Percentiles rank a stretch among this genome's conserved stretches.
These are phyloP conservation scores for Psophocarpus tetragonolobus DNA, from an alignment of 306 rosid genomes.

Conservation along the genomic window DNA sequence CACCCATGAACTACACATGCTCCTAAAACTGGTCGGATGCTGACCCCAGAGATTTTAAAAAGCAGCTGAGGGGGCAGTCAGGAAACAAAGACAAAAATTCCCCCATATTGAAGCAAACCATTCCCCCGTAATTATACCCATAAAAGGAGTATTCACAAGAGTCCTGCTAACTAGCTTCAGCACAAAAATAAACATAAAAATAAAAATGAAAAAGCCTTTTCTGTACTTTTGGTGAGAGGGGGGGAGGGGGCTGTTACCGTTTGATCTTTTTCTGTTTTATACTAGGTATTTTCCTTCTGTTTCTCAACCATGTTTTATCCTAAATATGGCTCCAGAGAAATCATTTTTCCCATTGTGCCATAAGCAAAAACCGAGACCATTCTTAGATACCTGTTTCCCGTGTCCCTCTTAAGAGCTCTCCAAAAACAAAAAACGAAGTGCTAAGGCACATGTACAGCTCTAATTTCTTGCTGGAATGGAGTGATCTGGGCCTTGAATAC, in stretches of 20 bases:
- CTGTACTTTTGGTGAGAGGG: conserved; percentile 6
- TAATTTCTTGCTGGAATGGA: conserved; percentile 57
- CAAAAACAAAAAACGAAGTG: conserved; percentile 25
- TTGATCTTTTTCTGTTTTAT: conserved; percentile 27
- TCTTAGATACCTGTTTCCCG: conserved; percentile 30
- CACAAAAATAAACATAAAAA: conserved; percentile 13
- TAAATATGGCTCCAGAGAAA: conserved; percentile 39
- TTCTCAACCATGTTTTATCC: conserved; percentile 35
- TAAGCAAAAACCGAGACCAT: conserved; percentile 35
- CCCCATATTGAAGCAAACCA: conserved; percentile 41
- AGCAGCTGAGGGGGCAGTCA: conserved; percentile 55
- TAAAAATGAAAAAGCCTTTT: background rate
- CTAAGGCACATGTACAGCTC: conserved; percentile 43
- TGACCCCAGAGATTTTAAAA: conserved; percentile 60
- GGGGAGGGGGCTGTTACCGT: background rate
- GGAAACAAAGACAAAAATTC: conserved; percentile 51
- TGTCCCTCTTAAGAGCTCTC: conserved; percentile 29
- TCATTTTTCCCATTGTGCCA: conserved; percentile 41
- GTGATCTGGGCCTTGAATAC: conserved; percentile 45
- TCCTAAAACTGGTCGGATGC: conserved; percentile 31
- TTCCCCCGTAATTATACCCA: conserved; percentile 48
- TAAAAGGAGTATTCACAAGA: conserved; percentile 39
- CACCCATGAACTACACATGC: conserved; percentile 26
- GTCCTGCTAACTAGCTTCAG: conserved; percentile 45
- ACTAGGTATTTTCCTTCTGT: conserved; percentile 34